These are phyloP conservation scores for Basipetospora chlamydospora DNA, from an alignment of 2,329 filamentous ascomycete species.

Conservation along the genomic window DNA sequence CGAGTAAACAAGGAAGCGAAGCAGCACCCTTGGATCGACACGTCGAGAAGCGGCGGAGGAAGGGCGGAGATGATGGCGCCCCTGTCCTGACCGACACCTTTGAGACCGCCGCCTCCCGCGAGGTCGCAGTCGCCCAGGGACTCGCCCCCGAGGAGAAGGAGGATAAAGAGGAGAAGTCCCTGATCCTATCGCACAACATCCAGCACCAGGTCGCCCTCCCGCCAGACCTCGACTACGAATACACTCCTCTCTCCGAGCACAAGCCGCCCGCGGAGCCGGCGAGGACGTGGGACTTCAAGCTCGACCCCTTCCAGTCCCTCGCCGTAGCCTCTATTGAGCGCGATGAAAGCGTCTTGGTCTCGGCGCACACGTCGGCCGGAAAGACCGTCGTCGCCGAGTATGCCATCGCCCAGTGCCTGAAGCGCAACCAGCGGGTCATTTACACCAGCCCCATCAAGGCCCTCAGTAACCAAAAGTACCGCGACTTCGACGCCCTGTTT, in stretches of 20 bases:
- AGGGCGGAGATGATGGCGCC: conserved; percentile 48
- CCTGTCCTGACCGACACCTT: conserved; percentile 88
- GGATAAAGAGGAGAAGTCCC: conserved; percentile 12
- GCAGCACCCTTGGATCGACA: conserved; percentile 17
- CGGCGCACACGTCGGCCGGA: conserved; percentile 91
- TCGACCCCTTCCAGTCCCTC: conserved; percentile 94
- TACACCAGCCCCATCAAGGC: conserved; percentile 99
- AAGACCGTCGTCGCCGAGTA: conserved; percentile 99
- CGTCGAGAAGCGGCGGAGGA: conserved; percentile 46
- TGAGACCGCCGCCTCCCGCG: conserved; percentile 80
- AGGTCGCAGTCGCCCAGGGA: background rate
- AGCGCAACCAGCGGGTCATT: conserved; percentile 95
- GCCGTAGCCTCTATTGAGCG: conserved; percentile 90
- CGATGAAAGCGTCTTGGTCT: conserved; percentile 91
- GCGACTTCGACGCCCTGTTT: conserved; percentile 91
- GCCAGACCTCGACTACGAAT: conserved; percentile 85
- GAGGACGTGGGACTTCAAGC: conserved; percentile 70
- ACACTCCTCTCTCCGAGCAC: conserved; percentile 88
- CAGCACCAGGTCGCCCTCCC: conserved; percentile 95
- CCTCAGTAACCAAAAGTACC: conserved; percentile 94
- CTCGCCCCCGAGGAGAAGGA: background rate
- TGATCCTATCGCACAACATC: conserved; percentile 91
- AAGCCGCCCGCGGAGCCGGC: conserved; percentile 80
- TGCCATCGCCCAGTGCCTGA: conserved; percentile 91
- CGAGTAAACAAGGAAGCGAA: conserved; percentile 15